These are phyloP conservation scores for Neurospora tetrasperma DNA, from an alignment of 495 filamentous ascomycete genomes.

Conservation along the genomic window DNA sequence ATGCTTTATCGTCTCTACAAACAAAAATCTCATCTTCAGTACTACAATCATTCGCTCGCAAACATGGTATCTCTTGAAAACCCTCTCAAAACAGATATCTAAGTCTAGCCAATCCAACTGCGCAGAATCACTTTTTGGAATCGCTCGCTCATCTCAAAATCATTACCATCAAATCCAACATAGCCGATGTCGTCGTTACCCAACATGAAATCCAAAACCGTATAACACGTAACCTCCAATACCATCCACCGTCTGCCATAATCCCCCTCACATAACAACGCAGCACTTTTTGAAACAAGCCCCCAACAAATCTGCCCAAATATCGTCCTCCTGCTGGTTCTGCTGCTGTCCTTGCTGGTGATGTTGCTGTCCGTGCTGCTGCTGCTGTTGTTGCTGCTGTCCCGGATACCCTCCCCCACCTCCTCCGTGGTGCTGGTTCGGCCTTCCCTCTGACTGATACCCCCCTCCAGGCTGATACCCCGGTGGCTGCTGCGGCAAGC, in stretches of 20 bases:
- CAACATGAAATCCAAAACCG: neutral
- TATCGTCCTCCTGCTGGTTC: constrained; percentile 43
- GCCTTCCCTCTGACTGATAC: constrained; percentile 18
- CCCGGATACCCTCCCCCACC: constrained; percentile 23
- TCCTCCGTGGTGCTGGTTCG: constrained; percentile 16
- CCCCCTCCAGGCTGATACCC: constrained; percentile 23
- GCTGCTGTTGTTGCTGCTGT: constrained; percentile 12
- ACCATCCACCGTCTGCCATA: neutral
- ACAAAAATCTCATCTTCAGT: neutral
- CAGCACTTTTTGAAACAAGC: constrained; percentile 60
- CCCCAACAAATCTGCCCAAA: constrained; percentile 52
- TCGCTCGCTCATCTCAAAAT: neutral
- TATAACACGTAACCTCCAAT: neutral
- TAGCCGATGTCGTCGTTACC: neutral
- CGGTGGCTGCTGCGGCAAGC: constrained; percentile 35
- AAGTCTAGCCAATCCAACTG: neutral
- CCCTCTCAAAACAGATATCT: neutral
- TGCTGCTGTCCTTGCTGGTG: constrained; percentile 28
- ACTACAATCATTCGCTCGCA: neutral
- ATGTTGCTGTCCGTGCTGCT: constrained; percentile 8
- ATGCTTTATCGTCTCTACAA: neutral
- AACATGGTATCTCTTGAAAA: neutral
- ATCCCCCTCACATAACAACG: constrained; percentile 60
- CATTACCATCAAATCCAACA: neutral
- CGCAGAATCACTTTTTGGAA: neutral